phyloP scores from a whole-genome alignment of 768 basidiomycete species.

The Pleurotus sapidus region DNA sequence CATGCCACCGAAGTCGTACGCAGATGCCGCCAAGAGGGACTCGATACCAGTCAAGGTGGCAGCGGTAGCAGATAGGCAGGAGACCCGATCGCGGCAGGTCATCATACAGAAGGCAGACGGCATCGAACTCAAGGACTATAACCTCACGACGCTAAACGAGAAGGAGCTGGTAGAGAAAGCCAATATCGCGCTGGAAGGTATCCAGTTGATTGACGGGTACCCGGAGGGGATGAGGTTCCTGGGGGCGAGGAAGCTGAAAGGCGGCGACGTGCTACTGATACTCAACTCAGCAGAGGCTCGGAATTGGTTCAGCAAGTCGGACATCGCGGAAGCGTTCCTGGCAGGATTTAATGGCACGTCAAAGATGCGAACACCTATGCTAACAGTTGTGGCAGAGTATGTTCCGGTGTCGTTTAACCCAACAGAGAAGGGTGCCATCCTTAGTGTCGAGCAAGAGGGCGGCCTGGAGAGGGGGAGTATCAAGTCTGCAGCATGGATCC shows the following conservation, averaged over 20 bases:
- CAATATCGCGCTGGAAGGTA: neutral
- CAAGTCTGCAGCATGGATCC: constrained; percentile 20
- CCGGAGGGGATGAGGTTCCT: constrained; percentile 9
- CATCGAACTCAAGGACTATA: neutral
- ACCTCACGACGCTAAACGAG: neutral
- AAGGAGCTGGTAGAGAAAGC: constrained; percentile 8
- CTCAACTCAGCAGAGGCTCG: constrained; percentile 9
- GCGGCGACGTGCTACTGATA: constrained; percentile 15
- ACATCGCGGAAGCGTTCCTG: constrained; percentile 10
- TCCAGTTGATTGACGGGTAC: neutral
- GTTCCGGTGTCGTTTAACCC: constrained; percentile 18
- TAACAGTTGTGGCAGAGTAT: constrained; percentile 15
- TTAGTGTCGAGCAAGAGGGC: constrained; percentile 14
- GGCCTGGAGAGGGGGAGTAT: constrained; percentile 7
- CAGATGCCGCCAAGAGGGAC: neutral
- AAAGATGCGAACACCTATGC: constrained; percentile 1
- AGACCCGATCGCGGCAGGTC: neutral
- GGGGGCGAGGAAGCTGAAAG: constrained; percentile 9
- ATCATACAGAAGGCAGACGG: neutral
- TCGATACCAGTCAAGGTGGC: neutral
- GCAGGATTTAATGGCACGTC: constrained; percentile 11
- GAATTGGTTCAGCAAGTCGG: constrained; percentile 12
- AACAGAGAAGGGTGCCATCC: neutral
- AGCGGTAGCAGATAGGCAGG: neutral
- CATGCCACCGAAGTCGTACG: neutral